phyloP scores from a whole-genome alignment of 306 rosid genomes.

The Malus domestica region DNA sequence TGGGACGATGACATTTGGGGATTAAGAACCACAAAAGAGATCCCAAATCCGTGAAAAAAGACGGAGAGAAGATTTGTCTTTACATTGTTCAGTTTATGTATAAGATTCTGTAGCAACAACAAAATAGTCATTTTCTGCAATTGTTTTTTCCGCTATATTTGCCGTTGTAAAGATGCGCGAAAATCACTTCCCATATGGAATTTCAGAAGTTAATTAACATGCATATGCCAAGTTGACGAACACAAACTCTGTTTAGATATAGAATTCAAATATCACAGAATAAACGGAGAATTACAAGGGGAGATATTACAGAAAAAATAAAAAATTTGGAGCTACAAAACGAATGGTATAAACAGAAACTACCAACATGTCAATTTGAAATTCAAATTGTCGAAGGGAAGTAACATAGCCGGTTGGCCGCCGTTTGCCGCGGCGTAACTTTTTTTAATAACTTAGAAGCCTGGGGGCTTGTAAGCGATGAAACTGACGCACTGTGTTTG shows the following conservation, averaged over 20 bases:
- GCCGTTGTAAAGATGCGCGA: background rate
- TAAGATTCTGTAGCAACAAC: background rate
- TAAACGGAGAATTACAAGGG: background rate
- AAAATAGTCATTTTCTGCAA: background rate
- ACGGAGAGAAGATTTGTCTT: background rate
- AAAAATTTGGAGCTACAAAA: background rate
- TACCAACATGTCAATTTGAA: background rate
- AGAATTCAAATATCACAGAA: background rate
- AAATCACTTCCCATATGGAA: too few species aligned
- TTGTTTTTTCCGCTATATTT: background rate
- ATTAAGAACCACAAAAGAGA: slow-evolving; percentile 23
- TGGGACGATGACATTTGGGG: slow-evolving; percentile 80
- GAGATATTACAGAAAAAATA: background rate
- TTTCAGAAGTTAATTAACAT: background rate
- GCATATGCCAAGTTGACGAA: background rate
- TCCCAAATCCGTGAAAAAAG: slow-evolving; percentile 25
- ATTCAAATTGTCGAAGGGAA: background rate
- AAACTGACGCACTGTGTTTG: slow-evolving; percentile 85
- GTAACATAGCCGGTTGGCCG: too few species aligned
- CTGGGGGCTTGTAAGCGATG: slow-evolving; percentile 63
- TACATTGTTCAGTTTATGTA: background rate
- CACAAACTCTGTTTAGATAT: background rate
- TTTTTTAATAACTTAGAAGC: background rate
- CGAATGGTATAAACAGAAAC: background rate
- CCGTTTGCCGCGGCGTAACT: background rate